Evolutionary conservation across 192 early-diverging fungal genomes (phyloP).

Genomic region (Mortierella claussenii): DNA sequence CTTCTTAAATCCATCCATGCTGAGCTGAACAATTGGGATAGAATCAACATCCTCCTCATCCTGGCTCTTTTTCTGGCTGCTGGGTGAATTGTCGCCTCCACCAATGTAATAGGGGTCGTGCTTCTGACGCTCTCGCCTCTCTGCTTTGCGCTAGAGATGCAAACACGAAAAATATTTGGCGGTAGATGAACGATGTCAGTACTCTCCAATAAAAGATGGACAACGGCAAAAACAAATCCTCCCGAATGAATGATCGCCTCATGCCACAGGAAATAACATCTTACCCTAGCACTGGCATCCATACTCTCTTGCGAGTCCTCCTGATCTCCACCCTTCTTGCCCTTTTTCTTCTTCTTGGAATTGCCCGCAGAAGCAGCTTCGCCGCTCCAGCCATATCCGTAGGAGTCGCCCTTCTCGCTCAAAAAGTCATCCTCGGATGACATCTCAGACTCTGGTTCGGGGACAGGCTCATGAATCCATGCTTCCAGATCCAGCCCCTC

Average conservation of each 20-base stretch:
- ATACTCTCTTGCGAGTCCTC: constrained; percentile 58
- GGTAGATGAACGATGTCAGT: no score
- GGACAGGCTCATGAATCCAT: constrained; percentile 81
- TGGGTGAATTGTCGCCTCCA: constrained; percentile 52
- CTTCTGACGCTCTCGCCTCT: constrained; percentile 59
- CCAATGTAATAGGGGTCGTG: constrained; percentile 79
- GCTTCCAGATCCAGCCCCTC: constrained; percentile 86
- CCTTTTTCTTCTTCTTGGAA: constrained; percentile 42
- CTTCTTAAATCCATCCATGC: constrained; percentile 64
- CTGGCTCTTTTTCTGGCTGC: constrained; percentile 44
- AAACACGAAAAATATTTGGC: background rate
- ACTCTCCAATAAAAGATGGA: no score
- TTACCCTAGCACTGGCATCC: constrained; percentile 58
- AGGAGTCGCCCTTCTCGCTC: constrained; percentile 33
- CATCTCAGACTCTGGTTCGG: constrained; percentile 63
- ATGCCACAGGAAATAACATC: no score
- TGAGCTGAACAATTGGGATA: constrained; percentile 84
- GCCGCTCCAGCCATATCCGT: constrained; percentile 50
- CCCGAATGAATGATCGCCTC: no score
- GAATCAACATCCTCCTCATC: constrained; percentile 80
- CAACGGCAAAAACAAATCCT: no score
- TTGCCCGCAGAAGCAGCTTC: constrained; percentile 44
- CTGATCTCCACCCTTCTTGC: constrained; percentile 34
- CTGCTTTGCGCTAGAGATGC: constrained; percentile 55
- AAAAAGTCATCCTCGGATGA: constrained; percentile 52